Percentiles rank a stretch among this genome's conserved stretches.
Evolutionary conservation across 2,329 filamentous ascomycete genomes (phyloP).

Genomic region (Fusarium hostae): DNA sequence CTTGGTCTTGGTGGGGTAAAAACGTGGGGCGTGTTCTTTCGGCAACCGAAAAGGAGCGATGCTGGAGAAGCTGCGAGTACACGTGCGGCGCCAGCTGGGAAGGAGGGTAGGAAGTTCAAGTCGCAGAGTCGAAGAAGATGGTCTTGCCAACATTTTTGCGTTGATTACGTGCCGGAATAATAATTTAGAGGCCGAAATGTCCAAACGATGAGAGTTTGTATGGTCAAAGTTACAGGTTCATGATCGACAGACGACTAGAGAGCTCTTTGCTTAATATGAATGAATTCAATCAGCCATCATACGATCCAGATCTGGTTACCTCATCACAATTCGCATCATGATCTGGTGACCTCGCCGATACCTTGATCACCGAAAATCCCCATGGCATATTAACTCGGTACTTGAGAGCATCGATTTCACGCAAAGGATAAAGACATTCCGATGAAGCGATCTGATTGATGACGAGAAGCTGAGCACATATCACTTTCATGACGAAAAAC

Average conservation of each 20-base stretch:
- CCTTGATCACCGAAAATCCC: neutral
- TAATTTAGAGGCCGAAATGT: neutral
- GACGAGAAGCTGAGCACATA: neutral
- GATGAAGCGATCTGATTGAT: neutral
- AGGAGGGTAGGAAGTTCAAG: slow-evolving; percentile 15
- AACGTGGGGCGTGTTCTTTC: slow-evolving; percentile 37
- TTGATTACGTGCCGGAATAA: neutral
- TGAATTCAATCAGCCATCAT: slow-evolving; percentile 13
- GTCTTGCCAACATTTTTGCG: slow-evolving; percentile 23
- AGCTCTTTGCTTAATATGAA: neutral
- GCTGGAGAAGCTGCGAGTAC: slow-evolving; percentile 40
- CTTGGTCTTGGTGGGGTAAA: slow-evolving; percentile 39
- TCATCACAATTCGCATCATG: neutral
- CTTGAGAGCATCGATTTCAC: neutral
- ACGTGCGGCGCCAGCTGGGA: slow-evolving; percentile 36
- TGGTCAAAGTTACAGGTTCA: neutral
- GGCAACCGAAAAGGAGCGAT: slow-evolving; percentile 40
- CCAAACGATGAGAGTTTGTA: neutral
- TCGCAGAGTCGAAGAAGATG: slow-evolving; percentile 9
- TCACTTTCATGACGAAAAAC: neutral
- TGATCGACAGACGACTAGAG: neutral
- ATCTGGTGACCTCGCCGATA: slow-evolving; percentile 9
- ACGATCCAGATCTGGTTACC: slow-evolving; percentile 17
- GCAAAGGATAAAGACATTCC: neutral
- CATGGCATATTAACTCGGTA: neutral